Conservation (phyloP, 169 alveolate species). For the Plasmodium relictum region DNA sequence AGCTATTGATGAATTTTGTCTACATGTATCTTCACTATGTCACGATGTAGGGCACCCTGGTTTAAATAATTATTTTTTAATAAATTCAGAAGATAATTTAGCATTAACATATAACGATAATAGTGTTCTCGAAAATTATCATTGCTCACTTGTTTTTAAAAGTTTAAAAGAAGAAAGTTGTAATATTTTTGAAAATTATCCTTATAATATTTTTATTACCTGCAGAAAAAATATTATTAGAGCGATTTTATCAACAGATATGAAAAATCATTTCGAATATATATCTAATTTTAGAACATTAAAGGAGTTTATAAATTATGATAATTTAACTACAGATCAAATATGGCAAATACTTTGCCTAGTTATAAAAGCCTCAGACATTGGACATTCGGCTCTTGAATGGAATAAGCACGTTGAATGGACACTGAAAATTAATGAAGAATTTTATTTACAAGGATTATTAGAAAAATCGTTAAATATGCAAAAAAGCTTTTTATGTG, state of each 20-base stretch:
- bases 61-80: constrained; percentile 88
- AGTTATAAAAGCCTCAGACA: constrained; percentile 93
- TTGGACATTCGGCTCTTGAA: constrained; percentile 93
- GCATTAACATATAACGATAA: constrained; percentile 94
- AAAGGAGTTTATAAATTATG: constrained; percentile 77
- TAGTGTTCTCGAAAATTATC: constrained; percentile 94
- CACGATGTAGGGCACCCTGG: constrained; percentile 96
- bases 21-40: constrained; percentile 85
- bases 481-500: constrained; percentile 81
- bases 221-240: constrained; percentile 90
- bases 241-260: constrained; percentile 94
- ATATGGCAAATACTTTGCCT: constrained; percentile 86
- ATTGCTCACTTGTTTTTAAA: constrained; percentile 91
- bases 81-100: constrained; percentile 86
- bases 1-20: constrained; percentile 56
- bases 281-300: constrained; percentile 88
- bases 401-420: constrained; percentile 92
- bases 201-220: constrained; percentile 55
- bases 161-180: constrained; percentile 77
- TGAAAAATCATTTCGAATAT: constrained; percentile 93
- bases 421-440: constrained; percentile 92
- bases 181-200: constrained; percentile 72
- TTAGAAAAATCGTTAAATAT: constrained; percentile 82
- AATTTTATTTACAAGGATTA: constrained; percentile 93
- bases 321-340: constrained; percentile 86